These are phyloP conservation scores for Rhododendron ferrugineum DNA, from an alignment of 148 eudicot species.

Conservation along the genomic window DNA sequence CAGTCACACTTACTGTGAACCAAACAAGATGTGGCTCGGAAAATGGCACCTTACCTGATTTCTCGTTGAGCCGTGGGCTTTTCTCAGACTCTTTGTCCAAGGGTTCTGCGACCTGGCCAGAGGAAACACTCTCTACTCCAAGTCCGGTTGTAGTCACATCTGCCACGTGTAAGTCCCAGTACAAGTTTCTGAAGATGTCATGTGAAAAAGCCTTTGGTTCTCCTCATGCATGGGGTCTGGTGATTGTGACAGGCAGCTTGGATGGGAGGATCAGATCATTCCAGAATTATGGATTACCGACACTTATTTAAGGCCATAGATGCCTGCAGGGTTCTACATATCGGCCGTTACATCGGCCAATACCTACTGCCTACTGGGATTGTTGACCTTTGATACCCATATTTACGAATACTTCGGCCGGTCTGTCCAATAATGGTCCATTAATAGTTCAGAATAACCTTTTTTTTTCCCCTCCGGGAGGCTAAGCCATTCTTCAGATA, in stretches of 20 bases:
- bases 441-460: too few relatives aligned
- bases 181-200: conserved; percentile 53
- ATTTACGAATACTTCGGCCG: background rate
- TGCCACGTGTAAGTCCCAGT: conserved; percentile 51
- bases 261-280: conserved; percentile 81
- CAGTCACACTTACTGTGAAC: background rate
- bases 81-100: conserved; percentile 40
- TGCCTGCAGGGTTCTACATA: background rate
- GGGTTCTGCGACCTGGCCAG: conserved; percentile 88
- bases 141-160: conserved; percentile 20
- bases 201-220: conserved; percentile 48
- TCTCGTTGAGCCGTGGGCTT: conserved; percentile 43
- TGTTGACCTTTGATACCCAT: background rate
- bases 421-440: background rate
- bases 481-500: background rate
- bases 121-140: conserved; percentile 58
- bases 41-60: conserved; percentile 33
- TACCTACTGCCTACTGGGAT: background rate
- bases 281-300: conserved; percentile 75
- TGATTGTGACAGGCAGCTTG: conserved; percentile 78
- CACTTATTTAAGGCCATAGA: conserved; percentile 25
- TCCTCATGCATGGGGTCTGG: conserved; percentile 74
- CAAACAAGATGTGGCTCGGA: conserved; percentile 9
- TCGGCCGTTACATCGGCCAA: background rate
- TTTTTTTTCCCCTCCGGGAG: background rate